Evolutionary conservation across 2,329 filamentous ascomycete species (phyloP), one percentile per base, ranked within the genome.

Genomic region (Sporothrix mexicana): DNA sequence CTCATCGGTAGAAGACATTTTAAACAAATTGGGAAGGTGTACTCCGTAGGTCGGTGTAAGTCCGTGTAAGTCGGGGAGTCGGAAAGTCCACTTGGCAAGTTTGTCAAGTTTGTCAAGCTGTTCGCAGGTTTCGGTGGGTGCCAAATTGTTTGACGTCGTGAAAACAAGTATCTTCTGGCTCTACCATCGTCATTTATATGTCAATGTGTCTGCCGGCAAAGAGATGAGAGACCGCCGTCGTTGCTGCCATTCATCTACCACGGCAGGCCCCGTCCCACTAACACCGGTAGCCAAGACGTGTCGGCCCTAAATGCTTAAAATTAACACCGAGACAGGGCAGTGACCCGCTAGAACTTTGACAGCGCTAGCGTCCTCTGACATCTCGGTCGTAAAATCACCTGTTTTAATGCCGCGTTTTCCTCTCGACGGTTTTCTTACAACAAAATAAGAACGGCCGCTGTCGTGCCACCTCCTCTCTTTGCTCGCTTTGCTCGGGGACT

Each of bases 321-420:
- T 55, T 41, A 53, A 49, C 45, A 8, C 66, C 45, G 47, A 68
- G 13, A 12, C 47, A 30, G 23, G 64, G 15, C 6, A 17, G 7
- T 13, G 43, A 2, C 15, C 23, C 43, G 10, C 43, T 17, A 10
- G n/a, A 6, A 10, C 20, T 25, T 10, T 23, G 55, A 2, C 20
- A 15, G 5, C 43, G 20, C 20, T 17, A 23, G 61, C 30, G 30
- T 5, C 7, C 30, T 36, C 47, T 12, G 20, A n/a, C 30, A 36
- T 36, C 7, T 36, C 45, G 62, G 64, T 7, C 23, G 20, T 66
- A 49, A 68, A 68, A 51, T 17, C 5, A 13, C 8, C 45, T 15
- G 41, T 30, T 68, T 68, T 68, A 53, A 30, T 53, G 64, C 64
- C 45, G 64, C 59, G 59, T 20, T 62, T 36, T 20, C 2, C 20